Conservation (phyloP, 2,329 filamentous ascomycete species). For the Colletotrichum sidae region DNA sequence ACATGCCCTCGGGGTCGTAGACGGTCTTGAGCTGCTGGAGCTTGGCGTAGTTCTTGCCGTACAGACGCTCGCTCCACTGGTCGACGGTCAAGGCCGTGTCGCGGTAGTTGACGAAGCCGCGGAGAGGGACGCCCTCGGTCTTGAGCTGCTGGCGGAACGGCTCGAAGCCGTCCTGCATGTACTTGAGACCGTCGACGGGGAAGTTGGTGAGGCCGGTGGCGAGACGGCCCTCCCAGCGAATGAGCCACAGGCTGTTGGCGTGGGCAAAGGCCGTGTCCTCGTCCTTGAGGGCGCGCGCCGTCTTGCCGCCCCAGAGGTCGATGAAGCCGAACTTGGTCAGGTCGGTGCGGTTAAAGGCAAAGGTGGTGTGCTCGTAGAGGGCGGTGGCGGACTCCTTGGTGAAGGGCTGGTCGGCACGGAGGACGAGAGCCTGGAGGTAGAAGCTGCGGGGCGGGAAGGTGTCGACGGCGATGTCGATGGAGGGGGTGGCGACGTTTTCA, state of each 20-base stretch:
- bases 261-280: slow-evolving; percentile 50
- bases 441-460: slow-evolving; percentile 35
- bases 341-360: slow-evolving; percentile 37
- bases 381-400: slow-evolving; percentile 28
- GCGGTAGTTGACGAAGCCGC: slow-evolving; percentile 38
- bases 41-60: slow-evolving; percentile 33
- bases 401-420: slow-evolving; percentile 35
- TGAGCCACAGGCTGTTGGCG: slow-evolving; percentile 55
- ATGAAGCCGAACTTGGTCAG: slow-evolving; percentile 36
- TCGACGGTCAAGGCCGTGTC: slow-evolving; percentile 31
- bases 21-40: slow-evolving; percentile 35
- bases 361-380: slow-evolving; percentile 29
- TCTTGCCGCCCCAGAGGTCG: slow-evolving; percentile 36
- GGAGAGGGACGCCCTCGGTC: slow-evolving; percentile 27
- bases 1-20: slow-evolving; percentile 37
- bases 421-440: slow-evolving; percentile 37
- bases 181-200: slow-evolving; percentile 58
- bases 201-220: slow-evolving; percentile 58
- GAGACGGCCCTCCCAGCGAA: slow-evolving; percentile 39
- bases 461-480: slow-evolving; percentile 28
- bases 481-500: slow-evolving; percentile 35
- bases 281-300: slow-evolving; percentile 46
- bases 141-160: slow-evolving; percentile 31
- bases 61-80: slow-evolving; percentile 37
- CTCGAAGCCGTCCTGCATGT: slow-evolving; percentile 56